These are phyloP conservation scores for Neodidymelliopsis sp. DNA, from an alignment of 2,329 filamentous ascomycete genomes.

Conservation along the genomic window DNA sequence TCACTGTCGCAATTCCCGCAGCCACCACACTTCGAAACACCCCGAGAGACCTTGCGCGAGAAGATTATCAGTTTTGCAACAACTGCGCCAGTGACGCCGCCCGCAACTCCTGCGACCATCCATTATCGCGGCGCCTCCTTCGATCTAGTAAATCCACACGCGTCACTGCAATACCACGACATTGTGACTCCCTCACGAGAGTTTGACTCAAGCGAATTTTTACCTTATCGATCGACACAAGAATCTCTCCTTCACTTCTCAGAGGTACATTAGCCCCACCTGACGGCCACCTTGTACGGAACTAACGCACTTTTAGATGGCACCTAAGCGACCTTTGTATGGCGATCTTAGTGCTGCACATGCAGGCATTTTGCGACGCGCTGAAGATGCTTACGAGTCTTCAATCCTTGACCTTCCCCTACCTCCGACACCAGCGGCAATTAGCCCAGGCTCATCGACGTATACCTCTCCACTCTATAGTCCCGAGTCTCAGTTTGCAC, in stretches of 20 bases:
- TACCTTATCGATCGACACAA: constrained; percentile 34
- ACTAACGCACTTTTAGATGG: constrained; percentile 35
- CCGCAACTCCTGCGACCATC: constrained; percentile 47
- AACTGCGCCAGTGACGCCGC: constrained; percentile 43
- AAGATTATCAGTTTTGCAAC: constrained; percentile 32
- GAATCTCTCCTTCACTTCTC: constrained; percentile 24
- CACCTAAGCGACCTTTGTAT: constrained; percentile 40
- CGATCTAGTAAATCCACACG: constrained; percentile 50
- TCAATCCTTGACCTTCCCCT: constrained; percentile 29
- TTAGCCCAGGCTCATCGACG: constrained; percentile 37
- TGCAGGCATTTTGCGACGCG: constrained; percentile 36
- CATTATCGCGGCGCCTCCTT: constrained; percentile 52
- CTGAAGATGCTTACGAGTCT: constrained; percentile 22
- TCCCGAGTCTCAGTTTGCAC: constrained; percentile 30
- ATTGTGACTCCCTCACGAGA: constrained; percentile 49
- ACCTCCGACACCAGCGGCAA: constrained; percentile 35
- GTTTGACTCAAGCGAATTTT: constrained; percentile 43
- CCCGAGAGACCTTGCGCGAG: constrained; percentile 24
- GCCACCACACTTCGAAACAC: constrained; percentile 33
- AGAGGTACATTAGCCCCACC: constrained; percentile 26
- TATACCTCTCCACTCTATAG: constrained; percentile 39
- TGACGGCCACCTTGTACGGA: neutral
- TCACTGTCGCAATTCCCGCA: constrained; percentile 48
- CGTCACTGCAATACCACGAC: constrained; percentile 45
- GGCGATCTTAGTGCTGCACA: constrained; percentile 41